Evolutionary conservation across 179 eudicot genomes (phyloP).

Genomic region (Carnegiea gigantea): DNA sequence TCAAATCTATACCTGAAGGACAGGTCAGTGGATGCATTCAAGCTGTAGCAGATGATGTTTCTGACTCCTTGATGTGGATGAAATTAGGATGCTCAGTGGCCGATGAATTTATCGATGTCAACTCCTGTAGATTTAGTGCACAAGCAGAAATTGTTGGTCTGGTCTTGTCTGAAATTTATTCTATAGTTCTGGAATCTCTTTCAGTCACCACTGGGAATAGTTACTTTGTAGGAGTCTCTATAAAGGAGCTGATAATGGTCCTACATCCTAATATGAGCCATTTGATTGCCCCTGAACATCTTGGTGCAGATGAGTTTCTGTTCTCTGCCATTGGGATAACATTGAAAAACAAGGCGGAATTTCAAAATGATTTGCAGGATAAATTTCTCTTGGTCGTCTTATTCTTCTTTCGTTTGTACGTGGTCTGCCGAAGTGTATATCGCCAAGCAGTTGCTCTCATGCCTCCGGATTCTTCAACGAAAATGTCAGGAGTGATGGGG

Average conservation of each 20-base stretch:
- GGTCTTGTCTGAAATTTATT: slow-evolving; percentile 67
- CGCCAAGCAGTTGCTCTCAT: slow-evolving; percentile 70
- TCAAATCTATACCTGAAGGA: slow-evolving; percentile 85
- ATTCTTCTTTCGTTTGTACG: slow-evolving; percentile 73
- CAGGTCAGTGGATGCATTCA: slow-evolving; percentile 72
- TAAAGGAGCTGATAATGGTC: slow-evolving; percentile 48
- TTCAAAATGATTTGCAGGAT: slow-evolving; percentile 16
- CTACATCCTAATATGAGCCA: slow-evolving; percentile 51
- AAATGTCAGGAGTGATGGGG: slow-evolving; percentile 57
- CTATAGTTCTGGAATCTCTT: slow-evolving; percentile 69
- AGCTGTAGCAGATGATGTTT: slow-evolving; percentile 57
- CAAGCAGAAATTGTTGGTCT: slow-evolving; percentile 64
- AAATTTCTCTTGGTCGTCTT: slow-evolving; percentile 47
- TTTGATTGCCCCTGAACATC: slow-evolving; percentile 42
- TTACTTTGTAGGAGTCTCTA: slow-evolving; percentile 54
- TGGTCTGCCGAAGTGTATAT: slow-evolving; percentile 66
- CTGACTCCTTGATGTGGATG: slow-evolving; percentile 76
- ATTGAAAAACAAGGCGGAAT: slow-evolving; percentile 22
- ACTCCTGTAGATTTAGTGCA: slow-evolving; percentile 30
- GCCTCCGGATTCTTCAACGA: slow-evolving; percentile 63
- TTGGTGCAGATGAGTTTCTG: slow-evolving; percentile 36
- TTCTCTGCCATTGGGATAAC: slow-evolving; percentile 39
- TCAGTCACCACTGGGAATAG: slow-evolving; percentile 79
- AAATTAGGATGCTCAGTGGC: slow-evolving; percentile 36
- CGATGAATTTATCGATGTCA: slow-evolving; percentile 27